A percentile compares a stretch with the other conserved stretches of the same genome.
These are phyloP conservation scores for Geotrichum klebahnii DNA, from an alignment of 1,139 yeast species.

Conservation along the genomic window DNA sequence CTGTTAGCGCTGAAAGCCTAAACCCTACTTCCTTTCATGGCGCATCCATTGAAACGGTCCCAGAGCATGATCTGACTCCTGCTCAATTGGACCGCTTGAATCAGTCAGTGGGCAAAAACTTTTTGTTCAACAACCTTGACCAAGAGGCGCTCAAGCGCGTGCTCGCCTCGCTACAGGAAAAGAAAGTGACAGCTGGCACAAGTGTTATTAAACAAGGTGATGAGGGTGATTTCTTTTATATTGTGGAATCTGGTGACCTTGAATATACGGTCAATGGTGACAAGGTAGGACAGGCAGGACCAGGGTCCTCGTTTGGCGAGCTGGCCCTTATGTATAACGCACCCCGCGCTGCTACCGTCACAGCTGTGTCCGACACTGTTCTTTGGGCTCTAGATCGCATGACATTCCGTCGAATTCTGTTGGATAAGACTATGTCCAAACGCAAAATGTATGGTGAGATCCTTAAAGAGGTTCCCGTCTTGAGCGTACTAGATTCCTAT, in stretches of 20 bases:
- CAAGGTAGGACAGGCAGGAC: constrained; percentile 67
- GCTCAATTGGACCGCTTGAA: constrained; percentile 67
- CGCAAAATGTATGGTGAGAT: constrained; percentile 87
- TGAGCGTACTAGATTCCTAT: constrained; percentile 62
- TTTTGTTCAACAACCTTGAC: constrained; percentile 74
- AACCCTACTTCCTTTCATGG: constrained; percentile 31
- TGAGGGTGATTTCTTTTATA: constrained; percentile 91
- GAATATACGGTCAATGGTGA: constrained; percentile 72
- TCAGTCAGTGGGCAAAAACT: constrained; percentile 69
- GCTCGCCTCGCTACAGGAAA: constrained; percentile 74
- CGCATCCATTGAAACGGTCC: constrained; percentile 19
- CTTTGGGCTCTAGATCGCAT: constrained; percentile 93
- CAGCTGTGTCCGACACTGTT: constrained; percentile 64
- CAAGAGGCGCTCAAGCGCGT: constrained; percentile 70
- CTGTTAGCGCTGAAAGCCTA: constrained; percentile 70
- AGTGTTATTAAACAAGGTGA: constrained; percentile 89
- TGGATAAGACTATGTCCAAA: constrained; percentile 87
- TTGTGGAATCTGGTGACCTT: constrained; percentile 80
- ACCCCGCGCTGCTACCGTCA: constrained; percentile 94
- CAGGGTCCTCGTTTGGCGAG: constrained; percentile 93
- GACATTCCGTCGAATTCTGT: constrained; percentile 84
- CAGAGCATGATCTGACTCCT: constrained; percentile 36
- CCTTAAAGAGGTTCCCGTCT: constrained; percentile 78
- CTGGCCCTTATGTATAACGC: constrained; percentile 95
- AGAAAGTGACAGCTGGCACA: constrained; percentile 53